Percentiles rank a stretch among this genome's conserved stretches.
Conservation (phyloP, 2,329 filamentous ascomycete species). For the Colletotrichum magnum region DNA sequence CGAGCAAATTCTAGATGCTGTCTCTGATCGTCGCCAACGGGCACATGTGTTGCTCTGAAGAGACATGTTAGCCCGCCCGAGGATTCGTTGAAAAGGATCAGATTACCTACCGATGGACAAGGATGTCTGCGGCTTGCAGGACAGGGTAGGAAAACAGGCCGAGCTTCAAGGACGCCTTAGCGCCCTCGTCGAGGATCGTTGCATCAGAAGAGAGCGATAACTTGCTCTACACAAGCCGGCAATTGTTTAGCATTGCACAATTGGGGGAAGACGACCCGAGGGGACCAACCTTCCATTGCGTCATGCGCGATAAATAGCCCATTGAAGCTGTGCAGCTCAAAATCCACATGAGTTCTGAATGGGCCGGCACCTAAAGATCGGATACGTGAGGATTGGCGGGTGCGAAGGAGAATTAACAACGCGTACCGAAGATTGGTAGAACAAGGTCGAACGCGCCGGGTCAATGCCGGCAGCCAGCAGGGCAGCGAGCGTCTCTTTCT, state of each 20-base stretch:
- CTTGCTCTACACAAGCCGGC: conserved; percentile 73
- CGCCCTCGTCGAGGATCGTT: conserved; percentile 69
- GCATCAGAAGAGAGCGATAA: conserved; percentile 73
- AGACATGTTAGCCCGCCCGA: background rate
- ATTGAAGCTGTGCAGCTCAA: conserved; percentile 91
- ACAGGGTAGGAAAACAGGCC: conserved; percentile 97
- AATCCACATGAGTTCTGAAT: conserved; percentile 97
- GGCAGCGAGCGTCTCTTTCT: conserved; percentile 82
- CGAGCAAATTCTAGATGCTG: conserved; percentile 96
- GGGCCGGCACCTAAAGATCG: conserved; percentile 74
- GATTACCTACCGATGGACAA: conserved; percentile 83
- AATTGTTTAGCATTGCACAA: background rate
- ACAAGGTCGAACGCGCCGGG: conserved; percentile 82
- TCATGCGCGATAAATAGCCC: conserved; percentile 98
- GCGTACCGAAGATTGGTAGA: conserved; percentile 80
- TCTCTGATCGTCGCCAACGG: conserved; percentile 94
- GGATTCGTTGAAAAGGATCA: background rate
- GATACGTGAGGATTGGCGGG: background rate
- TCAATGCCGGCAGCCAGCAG: conserved; percentile 88
- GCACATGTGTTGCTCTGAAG: conserved; percentile 87
- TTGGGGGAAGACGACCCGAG: background rate
- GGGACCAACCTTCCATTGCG: conserved; percentile 89
- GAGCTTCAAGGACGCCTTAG: conserved; percentile 78
- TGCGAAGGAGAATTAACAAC: background rate
- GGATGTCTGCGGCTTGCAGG: conserved; percentile 92